These are phyloP conservation scores for Wakefieldia striispora DNA, from an alignment of 768 basidiomycete genomes.

Conservation along the genomic window DNA sequence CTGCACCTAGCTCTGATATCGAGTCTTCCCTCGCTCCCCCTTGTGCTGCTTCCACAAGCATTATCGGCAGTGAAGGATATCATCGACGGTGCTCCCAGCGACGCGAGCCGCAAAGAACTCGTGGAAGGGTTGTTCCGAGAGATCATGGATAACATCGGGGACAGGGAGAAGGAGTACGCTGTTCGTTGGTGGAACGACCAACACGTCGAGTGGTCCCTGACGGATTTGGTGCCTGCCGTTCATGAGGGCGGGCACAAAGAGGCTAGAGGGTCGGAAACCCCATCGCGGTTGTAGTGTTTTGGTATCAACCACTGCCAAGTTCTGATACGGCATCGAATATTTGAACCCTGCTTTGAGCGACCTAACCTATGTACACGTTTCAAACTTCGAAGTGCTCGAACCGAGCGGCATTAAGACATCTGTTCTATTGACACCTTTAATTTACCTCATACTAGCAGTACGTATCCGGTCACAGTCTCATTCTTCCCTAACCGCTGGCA, in stretches of 20 bases:
- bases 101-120: slow-evolving; percentile 41
- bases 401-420: too few species aligned
- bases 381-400: too few species aligned
- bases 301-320: too few species aligned
- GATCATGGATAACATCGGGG: slow-evolving; percentile 62
- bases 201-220: slow-evolving; percentile 20
- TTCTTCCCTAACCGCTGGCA: too few species aligned
- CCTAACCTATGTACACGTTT: too few species aligned
- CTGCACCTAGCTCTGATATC: slow-evolving; percentile 67
- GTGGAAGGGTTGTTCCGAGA: slow-evolving; percentile 59
- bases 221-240: not conserved
- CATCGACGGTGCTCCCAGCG: slow-evolving; percentile 31
- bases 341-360: too few species aligned
- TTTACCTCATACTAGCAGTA: too few species aligned
- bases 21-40: slow-evolving; percentile 59
- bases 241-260: not conserved
- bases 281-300: slow-evolving; percentile 11
- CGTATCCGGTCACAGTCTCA: too few species aligned
- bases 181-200: slow-evolving; percentile 75
- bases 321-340: too few species aligned
- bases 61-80: slow-evolving; percentile 46
- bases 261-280: not conserved
- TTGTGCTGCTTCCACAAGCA: slow-evolving; percentile 51
- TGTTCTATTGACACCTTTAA: too few species aligned
- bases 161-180: slow-evolving; percentile 63